These are phyloP conservation scores for Dendrocalamus latiflorus DNA, from an alignment of 202 grass and related monocot species.

Conservation along the genomic window DNA sequence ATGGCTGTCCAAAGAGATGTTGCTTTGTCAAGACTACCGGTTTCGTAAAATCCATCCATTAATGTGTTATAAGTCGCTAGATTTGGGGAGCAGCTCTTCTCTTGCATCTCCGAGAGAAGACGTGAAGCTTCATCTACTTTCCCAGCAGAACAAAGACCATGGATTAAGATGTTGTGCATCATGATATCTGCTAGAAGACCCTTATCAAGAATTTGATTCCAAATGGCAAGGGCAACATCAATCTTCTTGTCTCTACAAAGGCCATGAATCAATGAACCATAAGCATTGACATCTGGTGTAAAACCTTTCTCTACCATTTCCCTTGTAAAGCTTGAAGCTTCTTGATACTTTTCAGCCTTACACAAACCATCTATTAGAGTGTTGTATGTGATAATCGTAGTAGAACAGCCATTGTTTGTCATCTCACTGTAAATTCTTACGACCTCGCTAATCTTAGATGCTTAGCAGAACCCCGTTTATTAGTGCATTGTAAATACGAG, in stretches of 20 bases:
- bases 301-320: slow-evolving; percentile 81
- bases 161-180: slow-evolving; percentile 86
- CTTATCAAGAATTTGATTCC: slow-evolving; percentile 54
- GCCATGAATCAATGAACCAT: slow-evolving; percentile 70
- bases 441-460: slow-evolving; percentile 40
- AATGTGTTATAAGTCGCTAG: slow-evolving; percentile 86
- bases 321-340: slow-evolving; percentile 69
- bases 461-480: slow-evolving; percentile 67
- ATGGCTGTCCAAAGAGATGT: slow-evolving; percentile 58
- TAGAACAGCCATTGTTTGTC: slow-evolving; percentile 43
- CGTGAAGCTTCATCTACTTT: slow-evolving; percentile 61
- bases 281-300: slow-evolving; percentile 57
- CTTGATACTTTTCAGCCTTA: slow-evolving; percentile 74
- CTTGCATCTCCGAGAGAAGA: slow-evolving; percentile 65
- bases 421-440: slow-evolving; percentile 57
- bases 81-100: slow-evolving; percentile 65
- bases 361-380: slow-evolving; percentile 80
- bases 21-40: slow-evolving; percentile 52
- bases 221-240: slow-evolving; percentile 51
- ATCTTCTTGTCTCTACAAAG: slow-evolving; percentile 75
- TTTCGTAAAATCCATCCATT: slow-evolving; percentile 78
- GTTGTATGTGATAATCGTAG: slow-evolving; percentile 86
- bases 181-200: slow-evolving; percentile 56
- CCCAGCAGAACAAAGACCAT: slow-evolving; percentile 76
- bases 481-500: slow-evolving; percentile 75